Evolutionary conservation across 2,329 filamentous ascomycete species (phyloP).

Genomic region (Bipolaris cookei): DNA sequence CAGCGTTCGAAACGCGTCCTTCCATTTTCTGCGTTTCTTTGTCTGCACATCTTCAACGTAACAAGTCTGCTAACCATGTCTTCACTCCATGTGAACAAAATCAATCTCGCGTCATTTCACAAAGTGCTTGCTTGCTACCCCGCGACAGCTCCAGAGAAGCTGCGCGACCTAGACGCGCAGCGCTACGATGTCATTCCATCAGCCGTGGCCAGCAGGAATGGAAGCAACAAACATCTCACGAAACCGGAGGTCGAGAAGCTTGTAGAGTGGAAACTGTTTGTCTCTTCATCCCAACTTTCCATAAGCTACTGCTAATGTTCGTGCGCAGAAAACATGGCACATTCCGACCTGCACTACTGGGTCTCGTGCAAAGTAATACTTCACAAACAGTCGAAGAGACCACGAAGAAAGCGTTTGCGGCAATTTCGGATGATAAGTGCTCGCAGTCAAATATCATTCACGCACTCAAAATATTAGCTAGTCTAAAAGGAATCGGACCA

Average conservation of each 20-base stretch:
- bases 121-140: conserved; percentile 35
- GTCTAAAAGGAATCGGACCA: conserved; percentile 76
- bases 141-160: conserved; percentile 31
- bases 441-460: background rate
- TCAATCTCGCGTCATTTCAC: conserved; percentile 29
- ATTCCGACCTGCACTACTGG: conserved; percentile 55
- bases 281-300: background rate
- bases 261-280: conserved; percentile 51
- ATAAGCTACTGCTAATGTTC: background rate
- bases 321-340: conserved; percentile 56
- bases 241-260: conserved; percentile 43
- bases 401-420: conserved; percentile 60
- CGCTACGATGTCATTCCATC: conserved; percentile 43
- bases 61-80: conserved; percentile 13
- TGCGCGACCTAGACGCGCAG: conserved; percentile 40
- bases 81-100: conserved; percentile 17
- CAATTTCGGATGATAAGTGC: conserved; percentile 9
- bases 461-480: conserved; percentile 62
- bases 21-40: background rate
- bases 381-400: conserved; percentile 54
- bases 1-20: background rate
- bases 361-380: conserved; percentile 65
- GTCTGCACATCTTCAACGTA: background rate
- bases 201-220: conserved; percentile 22
- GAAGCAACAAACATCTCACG: conserved; percentile 20